These are phyloP conservation scores for Teunomyces gatunensis DNA, from an alignment of 805 yeast species.

Conservation along the genomic window DNA sequence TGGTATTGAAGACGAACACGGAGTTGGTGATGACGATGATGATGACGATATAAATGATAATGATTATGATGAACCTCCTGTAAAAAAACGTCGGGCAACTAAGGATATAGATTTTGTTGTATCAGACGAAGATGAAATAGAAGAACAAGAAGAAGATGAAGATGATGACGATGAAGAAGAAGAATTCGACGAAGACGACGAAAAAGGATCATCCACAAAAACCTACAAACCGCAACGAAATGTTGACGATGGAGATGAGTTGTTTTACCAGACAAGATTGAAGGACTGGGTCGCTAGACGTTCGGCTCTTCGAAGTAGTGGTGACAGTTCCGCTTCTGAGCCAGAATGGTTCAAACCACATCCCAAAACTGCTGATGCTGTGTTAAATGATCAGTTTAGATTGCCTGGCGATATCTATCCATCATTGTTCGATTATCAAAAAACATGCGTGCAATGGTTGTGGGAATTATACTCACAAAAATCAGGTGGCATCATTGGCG, in stretches of 20 bases:
- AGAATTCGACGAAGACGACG: constrained; percentile 2
- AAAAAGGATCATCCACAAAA: neutral
- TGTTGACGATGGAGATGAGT: constrained; percentile 82
- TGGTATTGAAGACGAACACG: constrained; percentile 35
- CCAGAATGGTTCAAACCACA: constrained; percentile 74
- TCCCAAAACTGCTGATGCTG: constrained; percentile 74
- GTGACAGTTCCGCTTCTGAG: constrained; percentile 10
- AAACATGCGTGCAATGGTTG: constrained; percentile 96
- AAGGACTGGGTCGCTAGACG: constrained; percentile 58
- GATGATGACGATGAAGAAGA: constrained; percentile 7
- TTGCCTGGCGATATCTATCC: constrained; percentile 92
- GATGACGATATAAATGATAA: constrained; percentile 18
- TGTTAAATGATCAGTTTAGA: constrained; percentile 62
- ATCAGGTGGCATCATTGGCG: constrained; percentile 95
- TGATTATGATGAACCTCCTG: neutral
- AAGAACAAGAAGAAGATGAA: constrained; percentile 6
- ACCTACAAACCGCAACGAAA: constrained; percentile 23
- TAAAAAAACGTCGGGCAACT: neutral
- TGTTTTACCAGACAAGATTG: constrained; percentile 57
- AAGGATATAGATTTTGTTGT: neutral
- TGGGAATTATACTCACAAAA: constrained; percentile 89
- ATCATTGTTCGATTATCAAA: constrained; percentile 85
- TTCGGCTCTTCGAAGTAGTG: constrained; percentile 37
- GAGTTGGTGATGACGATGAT: constrained; percentile 14
- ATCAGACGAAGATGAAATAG: neutral